Conservation (phyloP, 2,329 filamentous ascomycete genomes). For the Botrytis hyacinthi region DNA sequence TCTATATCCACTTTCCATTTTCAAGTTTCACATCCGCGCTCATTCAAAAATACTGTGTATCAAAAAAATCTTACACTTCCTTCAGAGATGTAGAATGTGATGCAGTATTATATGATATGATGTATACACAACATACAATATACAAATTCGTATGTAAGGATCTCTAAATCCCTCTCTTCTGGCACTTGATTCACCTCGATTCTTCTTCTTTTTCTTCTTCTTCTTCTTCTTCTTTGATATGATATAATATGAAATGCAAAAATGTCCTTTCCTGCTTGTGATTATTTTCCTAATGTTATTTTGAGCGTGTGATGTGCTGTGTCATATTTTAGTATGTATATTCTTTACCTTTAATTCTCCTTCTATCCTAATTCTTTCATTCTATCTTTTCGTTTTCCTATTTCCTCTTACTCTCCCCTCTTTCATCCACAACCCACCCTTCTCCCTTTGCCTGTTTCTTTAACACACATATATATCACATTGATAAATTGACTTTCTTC, state of each 20-base stretch:
- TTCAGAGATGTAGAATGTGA: too few species aligned
- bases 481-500: not conserved
- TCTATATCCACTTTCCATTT: not conserved
- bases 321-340: not conserved
- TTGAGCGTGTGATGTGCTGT: not conserved
- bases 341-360: not conserved
- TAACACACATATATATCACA: not conserved
- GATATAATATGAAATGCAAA: not conserved
- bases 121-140: not conserved
- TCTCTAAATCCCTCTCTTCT: too few species aligned
- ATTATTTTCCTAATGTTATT: not conserved
- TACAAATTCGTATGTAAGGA: not conserved
- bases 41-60: not conserved
- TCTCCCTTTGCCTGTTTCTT: too few species aligned
- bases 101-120: too few species aligned
- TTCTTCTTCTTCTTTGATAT: not conserved
- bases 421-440: too few species aligned
- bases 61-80: not conserved
- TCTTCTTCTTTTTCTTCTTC: not conserved
- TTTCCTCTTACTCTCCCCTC: too few species aligned
- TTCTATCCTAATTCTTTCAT: too few species aligned
- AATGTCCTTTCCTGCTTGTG: accelerated
- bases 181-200: too few species aligned
- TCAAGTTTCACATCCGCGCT: not conserved
- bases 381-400: too few species aligned